phyloP scores from a whole-genome alignment of 2,329 filamentous ascomycete species.

The Fusarium sp. region DNA sequence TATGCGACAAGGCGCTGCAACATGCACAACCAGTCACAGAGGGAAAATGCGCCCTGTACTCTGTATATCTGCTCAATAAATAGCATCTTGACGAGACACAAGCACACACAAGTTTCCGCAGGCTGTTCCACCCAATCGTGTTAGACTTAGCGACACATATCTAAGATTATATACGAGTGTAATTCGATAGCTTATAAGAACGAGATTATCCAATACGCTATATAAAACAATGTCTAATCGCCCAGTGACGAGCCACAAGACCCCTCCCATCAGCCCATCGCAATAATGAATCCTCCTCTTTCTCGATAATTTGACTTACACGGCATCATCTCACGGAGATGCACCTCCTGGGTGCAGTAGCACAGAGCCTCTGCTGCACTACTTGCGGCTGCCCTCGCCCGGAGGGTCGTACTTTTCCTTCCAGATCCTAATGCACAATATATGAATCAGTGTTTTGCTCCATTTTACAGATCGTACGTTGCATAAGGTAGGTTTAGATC shows the following conservation, averaged over 20 bases:
- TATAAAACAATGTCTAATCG: constrained; percentile 22
- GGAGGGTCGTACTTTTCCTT: constrained; percentile 88
- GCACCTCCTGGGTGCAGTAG: constrained; percentile 18
- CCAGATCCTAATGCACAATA: constrained; percentile 79
- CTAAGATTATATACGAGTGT: constrained; percentile 2
- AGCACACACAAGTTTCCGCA: constrained; percentile 8
- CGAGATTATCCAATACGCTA: constrained; percentile 23
- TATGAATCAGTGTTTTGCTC: constrained; percentile 31
- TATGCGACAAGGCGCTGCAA: constrained; percentile 10
- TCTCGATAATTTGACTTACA: constrained; percentile 9
- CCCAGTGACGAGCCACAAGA: constrained; percentile 3
- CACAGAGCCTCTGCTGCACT: constrained; percentile 34
- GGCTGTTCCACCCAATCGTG: constrained; percentile 6
- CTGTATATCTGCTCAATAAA: constrained; percentile 26
- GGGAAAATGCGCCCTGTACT: constrained; percentile 2
- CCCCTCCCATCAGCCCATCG: constrained; percentile 3
- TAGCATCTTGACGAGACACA: constrained; percentile 19
- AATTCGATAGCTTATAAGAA: constrained; percentile 1
- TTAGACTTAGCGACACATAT: neutral
- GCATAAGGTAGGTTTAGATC: neutral
- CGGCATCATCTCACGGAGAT: constrained; percentile 17
- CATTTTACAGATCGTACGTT: constrained; percentile 13
- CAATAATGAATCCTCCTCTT: constrained; percentile 5
- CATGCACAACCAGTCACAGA: constrained; percentile 28
- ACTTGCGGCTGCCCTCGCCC: constrained; percentile 56